Evolutionary conservation across 1,139 yeast species (phyloP), one percentile per base, ranked within the genome.

Genomic region (Saccharomycopsis phalli): DNA sequence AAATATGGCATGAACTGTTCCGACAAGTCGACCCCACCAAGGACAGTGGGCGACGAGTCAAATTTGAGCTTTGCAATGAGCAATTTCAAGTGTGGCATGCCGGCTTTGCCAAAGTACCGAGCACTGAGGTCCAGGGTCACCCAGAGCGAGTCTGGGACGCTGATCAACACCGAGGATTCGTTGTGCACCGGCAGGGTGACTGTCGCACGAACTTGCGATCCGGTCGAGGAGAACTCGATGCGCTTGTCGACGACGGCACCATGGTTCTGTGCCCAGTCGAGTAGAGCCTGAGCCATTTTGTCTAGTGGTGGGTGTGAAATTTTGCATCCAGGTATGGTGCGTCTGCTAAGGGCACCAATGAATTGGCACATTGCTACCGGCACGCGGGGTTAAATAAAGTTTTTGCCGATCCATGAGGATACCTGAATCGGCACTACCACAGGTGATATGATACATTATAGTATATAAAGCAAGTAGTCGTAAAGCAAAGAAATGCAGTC

Each of bases 251-350:
- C 57, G 1, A 48, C 21, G 1, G 77, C 66, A 3, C 81, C 82
- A 43, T 73, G 60, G 0, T 50, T 47, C 10, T 36, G 51, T 1
- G 77, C 74, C 86, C 86, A 78, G 1, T 58, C 41, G 2, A 74
- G 37, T 11, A 73, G 49, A 0, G 18, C 25, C 1, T 52, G 43
- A n/a, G n/a, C n/a, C n/a, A n/a, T n/a, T n/a, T n/a, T n/a, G n/a
- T n/a, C n/a, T n/a, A n/a, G n/a, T n/a, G n/a, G n/a, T n/a, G n/a
- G n/a, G n/a, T n/a, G n/a, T n/a, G n/a, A n/a, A n/a, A n/a, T n/a
- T n/a, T n/a, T n/a, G n/a, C n/a, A n/a, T n/a, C n/a, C n/a, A n/a
- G n/a, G n/a, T n/a, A n/a, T n/a, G n/a, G n/a, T n/a, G n/a, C n/a
- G n/a, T n/a, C n/a, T n/a, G n/a, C n/a, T n/a, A n/a, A n/a, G n/a